A percentile compares a stretch with the other conserved stretches of the same genome.
Conservation (phyloP, 202 grass and related monocot genomes). For the Alloteropsis angusta region DNA sequence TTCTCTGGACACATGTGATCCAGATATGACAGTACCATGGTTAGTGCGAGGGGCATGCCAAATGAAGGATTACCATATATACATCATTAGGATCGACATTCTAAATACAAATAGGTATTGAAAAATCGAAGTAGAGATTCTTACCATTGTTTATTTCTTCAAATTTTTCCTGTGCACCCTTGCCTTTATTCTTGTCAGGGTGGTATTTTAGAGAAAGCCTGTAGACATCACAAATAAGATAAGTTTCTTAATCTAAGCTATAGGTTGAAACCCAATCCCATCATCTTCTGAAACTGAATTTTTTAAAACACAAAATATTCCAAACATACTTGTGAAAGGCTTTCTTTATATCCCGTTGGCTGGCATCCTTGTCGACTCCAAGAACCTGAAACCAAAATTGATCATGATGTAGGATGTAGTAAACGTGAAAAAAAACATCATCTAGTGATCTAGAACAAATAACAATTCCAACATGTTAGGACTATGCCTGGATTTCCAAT, state of each 20-base stretch:
- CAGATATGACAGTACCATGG: too few species aligned
- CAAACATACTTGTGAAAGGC: slow-evolving; percentile 88
- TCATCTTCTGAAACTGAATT: neutral
- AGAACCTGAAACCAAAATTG: slow-evolving; percentile 57
- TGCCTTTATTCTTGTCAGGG: slow-evolving; percentile 94
- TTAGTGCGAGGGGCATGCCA: neutral
- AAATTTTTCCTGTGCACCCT: slow-evolving; percentile 81
- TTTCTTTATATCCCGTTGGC: slow-evolving; percentile 92
- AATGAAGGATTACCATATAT: neutral
- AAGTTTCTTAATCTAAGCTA: neutral
- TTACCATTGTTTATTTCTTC: slow-evolving; percentile 95
- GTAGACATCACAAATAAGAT: neutral
- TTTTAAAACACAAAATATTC: neutral
- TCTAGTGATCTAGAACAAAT: neutral
- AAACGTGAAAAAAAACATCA: neutral
- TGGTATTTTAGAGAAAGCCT: slow-evolving; percentile 92
- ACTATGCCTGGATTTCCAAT: neutral
- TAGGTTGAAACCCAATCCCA: neutral
- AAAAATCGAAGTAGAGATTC: neutral
- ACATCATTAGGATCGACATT: neutral
- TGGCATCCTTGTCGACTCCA: slow-evolving; percentile 88
- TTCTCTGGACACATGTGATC: too few species aligned
- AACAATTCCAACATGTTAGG: neutral
- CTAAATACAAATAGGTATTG: neutral
- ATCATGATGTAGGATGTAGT: neutral